Evolutionary conservation across 179 eudicot species (phyloP), one percentile per base, ranked within the genome.

Genomic region (Dionaea muscipula): DNA sequence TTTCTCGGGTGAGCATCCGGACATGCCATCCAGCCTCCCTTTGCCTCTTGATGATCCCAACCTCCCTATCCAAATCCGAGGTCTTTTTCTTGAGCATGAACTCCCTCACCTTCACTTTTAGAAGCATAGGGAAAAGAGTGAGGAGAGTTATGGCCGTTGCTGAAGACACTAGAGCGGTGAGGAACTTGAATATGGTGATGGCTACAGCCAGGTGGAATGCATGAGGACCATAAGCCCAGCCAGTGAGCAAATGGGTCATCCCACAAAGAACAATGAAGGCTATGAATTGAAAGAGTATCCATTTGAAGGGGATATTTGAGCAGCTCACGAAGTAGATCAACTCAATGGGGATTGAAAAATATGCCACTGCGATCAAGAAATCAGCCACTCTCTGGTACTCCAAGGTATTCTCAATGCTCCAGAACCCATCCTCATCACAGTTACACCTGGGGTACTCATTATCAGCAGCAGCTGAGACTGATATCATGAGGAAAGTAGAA

Each of bases 261-360:
- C 97, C 97, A 72, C 97, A 90, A 7, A 90, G 87, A 46, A 90
- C 94, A 43, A 90, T 90, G 75, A 90, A 90, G 51, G 87, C 81
- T 25, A 86, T 81, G 73, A 90, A 90, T 38, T 86, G 70, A 56
- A 86, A 47, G 2, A 90, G 81, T 14, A 90, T 91, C 97, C 97
- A 90, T 74, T 82, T 90, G 72, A 84, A 90, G 1, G 95, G 97
- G 2, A 90, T 59, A 48, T 82, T 82, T 15, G 94, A 81, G 53
- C 87, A 84, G 67, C 85, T 84, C 49, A 90, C 79, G 61, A 90
- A 90, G 71, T 81, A 90, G 13, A 86, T 73, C 9, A 90, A 66
- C 76, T 86, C 97, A 45, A 90, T 70, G 0, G 97, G 97, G 51
- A 90, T 90, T 1, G 94, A 86, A 52, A 90, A 90, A 57, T 90